A percentile compares a stretch with the other conserved stretches of the same genome.
These are phyloP conservation scores for Coprinopsis sp. DNA, from an alignment of 768 basidiomycete genomes.

Conservation along the genomic window DNA sequence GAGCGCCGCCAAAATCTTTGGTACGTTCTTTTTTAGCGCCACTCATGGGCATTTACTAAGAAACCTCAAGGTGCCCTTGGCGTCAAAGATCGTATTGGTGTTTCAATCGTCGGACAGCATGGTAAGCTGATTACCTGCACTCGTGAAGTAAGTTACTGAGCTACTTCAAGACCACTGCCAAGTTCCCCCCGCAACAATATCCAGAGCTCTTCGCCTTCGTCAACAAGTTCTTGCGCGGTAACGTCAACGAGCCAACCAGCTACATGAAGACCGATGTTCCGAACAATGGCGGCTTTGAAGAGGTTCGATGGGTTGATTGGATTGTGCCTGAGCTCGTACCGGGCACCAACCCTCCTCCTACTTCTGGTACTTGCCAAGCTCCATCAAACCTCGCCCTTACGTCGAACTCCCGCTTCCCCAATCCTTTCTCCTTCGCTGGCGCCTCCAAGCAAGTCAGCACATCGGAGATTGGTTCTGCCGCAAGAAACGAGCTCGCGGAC, in stretches of 20 bases:
- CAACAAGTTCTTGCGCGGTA: slow-evolving; percentile 43
- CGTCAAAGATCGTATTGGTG: slow-evolving; percentile 41
- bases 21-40: too few species aligned
- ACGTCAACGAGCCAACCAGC: slow-evolving; percentile 39
- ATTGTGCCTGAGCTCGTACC: too few species aligned
- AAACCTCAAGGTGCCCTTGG: slow-evolving; percentile 48
- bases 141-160: too few species aligned
- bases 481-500: slow-evolving; percentile 40
- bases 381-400: slow-evolving; percentile 22
- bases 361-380: slow-evolving; percentile 15
- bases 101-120: slow-evolving; percentile 50
- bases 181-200: slow-evolving; percentile 44
- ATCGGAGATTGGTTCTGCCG: slow-evolving; percentile 43
- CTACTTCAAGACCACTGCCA: slow-evolving; percentile 52
- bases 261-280: slow-evolving; percentile 36
- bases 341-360: slow-evolving; percentile 4
- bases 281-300: slow-evolving; percentile 32
- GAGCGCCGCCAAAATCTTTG: slow-evolving; percentile 46
- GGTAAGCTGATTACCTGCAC: too few species aligned
- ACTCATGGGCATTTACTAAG: too few species aligned
- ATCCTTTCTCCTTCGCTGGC: slow-evolving; percentile 47
- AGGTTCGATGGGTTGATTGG: slow-evolving; percentile 43
- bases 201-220: slow-evolving; percentile 45
- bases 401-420: slow-evolving; percentile 37
- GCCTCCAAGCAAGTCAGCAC: slow-evolving; percentile 33